Evolutionary conservation across 495 filamentous ascomycete genomes (phyloP).

Genomic region (Hyphodiscus hymeniophilus): DNA sequence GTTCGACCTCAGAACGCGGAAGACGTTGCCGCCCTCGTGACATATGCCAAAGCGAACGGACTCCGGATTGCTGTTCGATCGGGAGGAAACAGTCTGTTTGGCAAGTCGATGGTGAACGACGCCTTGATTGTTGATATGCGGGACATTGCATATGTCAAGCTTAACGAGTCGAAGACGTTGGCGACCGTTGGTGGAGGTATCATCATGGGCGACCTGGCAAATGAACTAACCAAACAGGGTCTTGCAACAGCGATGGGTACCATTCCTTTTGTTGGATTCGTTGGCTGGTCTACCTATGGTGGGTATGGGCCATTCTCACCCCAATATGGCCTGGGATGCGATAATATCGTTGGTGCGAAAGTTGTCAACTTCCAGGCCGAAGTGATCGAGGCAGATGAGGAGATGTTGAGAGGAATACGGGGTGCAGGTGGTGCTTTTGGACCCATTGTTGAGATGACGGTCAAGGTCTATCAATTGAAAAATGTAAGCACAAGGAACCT

Average conservation of each 20-base stretch:
- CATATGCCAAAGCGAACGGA: conserved; percentile 13
- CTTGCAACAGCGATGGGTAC: conserved; percentile 26
- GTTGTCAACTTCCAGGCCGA: conserved; percentile 29
- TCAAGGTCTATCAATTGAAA: conserved; percentile 20
- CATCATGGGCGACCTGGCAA: conserved; percentile 20
- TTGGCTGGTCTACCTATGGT: conserved; percentile 31
- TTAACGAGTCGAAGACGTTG: conserved; percentile 19
- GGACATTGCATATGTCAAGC: conserved; percentile 26
- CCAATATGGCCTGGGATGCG: conserved; percentile 29
- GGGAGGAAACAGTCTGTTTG: conserved; percentile 32
- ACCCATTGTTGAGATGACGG: conserved; percentile 30
- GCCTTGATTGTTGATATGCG: conserved; percentile 33
- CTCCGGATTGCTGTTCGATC: conserved; percentile 28
- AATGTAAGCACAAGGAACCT: conserved; percentile 20
- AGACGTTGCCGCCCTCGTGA: conserved; percentile 27
- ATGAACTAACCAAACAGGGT: conserved; percentile 23
- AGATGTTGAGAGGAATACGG: conserved; percentile 28
- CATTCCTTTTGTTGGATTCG: conserved; percentile 26
- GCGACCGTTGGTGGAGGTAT: conserved; percentile 33
- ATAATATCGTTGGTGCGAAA: conserved; percentile 33
- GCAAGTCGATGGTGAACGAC: conserved; percentile 20
- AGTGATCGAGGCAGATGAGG: conserved; percentile 27
- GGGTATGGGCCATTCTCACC: conserved; percentile 31
- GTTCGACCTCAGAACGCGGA: conserved; percentile 28
- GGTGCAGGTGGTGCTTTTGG: conserved; percentile 35